Evolutionary conservation across 345 rosid species (phyloP), one percentile per base, ranked within the genome.

Genomic region (Balakata baccata): DNA sequence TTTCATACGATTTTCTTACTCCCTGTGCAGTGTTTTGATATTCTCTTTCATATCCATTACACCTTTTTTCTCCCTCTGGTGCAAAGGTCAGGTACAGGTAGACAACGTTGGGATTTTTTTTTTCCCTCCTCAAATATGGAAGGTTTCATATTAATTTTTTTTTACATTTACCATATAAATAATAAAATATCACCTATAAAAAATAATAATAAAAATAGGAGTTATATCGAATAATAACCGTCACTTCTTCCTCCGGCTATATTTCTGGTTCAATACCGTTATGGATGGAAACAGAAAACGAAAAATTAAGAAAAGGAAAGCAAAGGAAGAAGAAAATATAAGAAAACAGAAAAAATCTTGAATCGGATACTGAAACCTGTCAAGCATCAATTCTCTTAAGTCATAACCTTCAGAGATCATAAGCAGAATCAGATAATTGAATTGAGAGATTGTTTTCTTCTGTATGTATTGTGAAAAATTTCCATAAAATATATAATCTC

Each of bases 231-330:
- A 66, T 22, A 66, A 66, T 66, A 66, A 41, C 68, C 68, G 68
- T 64, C 50, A 66, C 34, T 29, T 29, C 1, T 29, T 29, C 56
- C 29, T n/a, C n/a, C 17, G 2, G 11, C 1, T 46, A 2, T 65
- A 46, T 65, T 23, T 49, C 41, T 66, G 56, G 39, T 49, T 66
- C 41, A 12, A 20, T 49, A 66, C 57, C 57, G 70, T 66, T 66
- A 47, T 22, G 17, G 10, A 65, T 12, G 16, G 18, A 20, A 65
- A 39, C 37, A 64, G 12, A 7, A n/a, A n/a, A 3, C 17, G 22
- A 38, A 17, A 64, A 7, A 7, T 9, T 0, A 6, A 18, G 41
- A 23, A 45, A 20, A 45, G 49, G n/a, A 3, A 63, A 39, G 12
- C 17, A 3, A n/a, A n/a, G n/a, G n/a, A n/a, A n/a, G n/a, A 14